Evolutionary conservation across 768 basidiomycete genomes (phyloP).

Genomic region (Trametes gibbosa): DNA sequence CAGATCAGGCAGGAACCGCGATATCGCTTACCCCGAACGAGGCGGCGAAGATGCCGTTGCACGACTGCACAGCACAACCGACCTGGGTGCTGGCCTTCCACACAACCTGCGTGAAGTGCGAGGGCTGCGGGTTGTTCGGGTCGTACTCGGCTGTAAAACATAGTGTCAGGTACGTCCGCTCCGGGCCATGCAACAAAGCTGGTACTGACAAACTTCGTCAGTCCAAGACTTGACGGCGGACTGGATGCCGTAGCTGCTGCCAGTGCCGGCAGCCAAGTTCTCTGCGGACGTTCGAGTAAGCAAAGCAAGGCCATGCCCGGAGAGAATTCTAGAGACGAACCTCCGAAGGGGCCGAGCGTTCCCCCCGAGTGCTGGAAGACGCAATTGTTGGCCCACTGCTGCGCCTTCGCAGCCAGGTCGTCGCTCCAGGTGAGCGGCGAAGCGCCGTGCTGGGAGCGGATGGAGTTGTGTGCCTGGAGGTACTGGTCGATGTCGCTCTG

Average conservation of each 20-base stretch:
- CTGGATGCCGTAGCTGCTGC: constrained; percentile 44
- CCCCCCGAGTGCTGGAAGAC: constrained; percentile 69
- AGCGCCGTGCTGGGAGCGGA: constrained; percentile 66
- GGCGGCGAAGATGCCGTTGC: constrained; percentile 56
- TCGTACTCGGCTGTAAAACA: constrained; percentile 50
- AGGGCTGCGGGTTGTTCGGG: constrained; percentile 52
- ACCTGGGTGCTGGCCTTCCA: constrained; percentile 67
- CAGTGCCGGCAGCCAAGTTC: constrained; percentile 76
- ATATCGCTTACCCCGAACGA: constrained; percentile 48
- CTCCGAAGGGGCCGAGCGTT: constrained; percentile 59
- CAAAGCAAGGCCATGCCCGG: too few relatives aligned
- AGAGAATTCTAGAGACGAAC: constrained; percentile 31
- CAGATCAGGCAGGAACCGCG: not conserved
- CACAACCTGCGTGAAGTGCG: constrained; percentile 64
- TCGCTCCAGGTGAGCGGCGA: constrained; percentile 61
- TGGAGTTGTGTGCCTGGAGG: constrained; percentile 58
- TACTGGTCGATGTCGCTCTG: constrained; percentile 50
- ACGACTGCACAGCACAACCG: constrained; percentile 58
- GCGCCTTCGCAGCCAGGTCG: constrained; percentile 57
- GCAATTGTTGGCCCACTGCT: constrained; percentile 68
- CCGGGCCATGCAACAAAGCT: not conserved
- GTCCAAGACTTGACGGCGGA: constrained; percentile 60
- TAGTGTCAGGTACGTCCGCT: not conserved
- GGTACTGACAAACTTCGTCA: constrained; percentile 59
- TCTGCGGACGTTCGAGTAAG: constrained; percentile 40